Base-by-base conservation (phyloP, 306 rosid species). In the Benincasa hispida region DNA sequence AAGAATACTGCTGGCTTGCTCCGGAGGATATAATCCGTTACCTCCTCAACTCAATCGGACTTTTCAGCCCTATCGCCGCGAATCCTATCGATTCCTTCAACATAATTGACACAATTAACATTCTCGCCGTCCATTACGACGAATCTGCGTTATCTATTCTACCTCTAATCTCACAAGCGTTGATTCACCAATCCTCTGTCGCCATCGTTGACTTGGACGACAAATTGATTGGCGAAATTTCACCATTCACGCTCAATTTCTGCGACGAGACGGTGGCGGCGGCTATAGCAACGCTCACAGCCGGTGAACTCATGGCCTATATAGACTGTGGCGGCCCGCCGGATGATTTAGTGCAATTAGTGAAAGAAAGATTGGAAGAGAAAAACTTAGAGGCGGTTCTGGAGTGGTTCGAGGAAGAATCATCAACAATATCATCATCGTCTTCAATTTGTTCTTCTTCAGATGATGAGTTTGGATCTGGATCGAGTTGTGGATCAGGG, bases 11-110 rank as follows among this genome's bases (percentile, higher is more conserved):
- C 82, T 95, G 99, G 98, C 80, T 95, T 12, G 82, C 89, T 12
- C 92, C 87, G 47, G 99, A 95, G 81, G 98, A 95, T 56, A 68
- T 95, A 24, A 80, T 95, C 72, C 91, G 99, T 22, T 86, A 81
- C 80, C 99, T 95, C 19, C 86, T 95, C 5, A 92, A 87, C 81
- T 89, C 83, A 48, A 92, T 95, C 34, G 91, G 89, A 5, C 54
- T 79, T 22, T 95, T 95, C 75, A 82, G 89, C 47, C 77, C 88
- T 10, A 76, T 50, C 21, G 78, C 91, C 0, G 61, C 69, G 57
- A 53, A 13, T 55, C 76, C 93, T 77, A 89, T 95, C 76, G 69
- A 81, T 83, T 53, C 88, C 39, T 86, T 95, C 0, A 76, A 76
- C 41, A 67, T 85, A 62, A 86, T 95, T 2, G 91, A 90, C 73